phyloP scores from a whole-genome alignment of 2,329 filamentous ascomycete species.

The Gnomoniopsis sp. region DNA sequence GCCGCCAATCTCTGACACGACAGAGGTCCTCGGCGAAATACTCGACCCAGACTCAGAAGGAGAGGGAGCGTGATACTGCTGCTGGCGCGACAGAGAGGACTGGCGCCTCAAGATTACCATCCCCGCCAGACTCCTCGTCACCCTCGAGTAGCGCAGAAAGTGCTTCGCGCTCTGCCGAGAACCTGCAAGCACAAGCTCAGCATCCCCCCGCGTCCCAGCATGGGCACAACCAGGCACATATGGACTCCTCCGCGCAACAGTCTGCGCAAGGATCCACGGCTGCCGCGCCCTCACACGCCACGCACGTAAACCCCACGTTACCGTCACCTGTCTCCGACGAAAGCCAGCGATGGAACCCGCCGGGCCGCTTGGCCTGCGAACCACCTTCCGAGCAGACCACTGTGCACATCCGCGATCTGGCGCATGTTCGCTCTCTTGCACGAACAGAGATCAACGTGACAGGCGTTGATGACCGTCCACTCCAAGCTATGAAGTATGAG shows the following conservation, averaged over 20 bases:
- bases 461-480: slow-evolving; percentile 47
- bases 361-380: slow-evolving; percentile 22
- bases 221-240: slow-evolving; percentile 22
- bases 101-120: slow-evolving; percentile 48
- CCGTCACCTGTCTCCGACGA: slow-evolving; percentile 35
- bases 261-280: slow-evolving; percentile 21
- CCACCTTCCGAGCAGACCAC: slow-evolving; percentile 43
- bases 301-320: slow-evolving; percentile 28
- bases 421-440: slow-evolving; percentile 87
- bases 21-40: slow-evolving; percentile 12
- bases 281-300: slow-evolving; percentile 22
- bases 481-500: slow-evolving; percentile 71
- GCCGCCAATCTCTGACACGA: slow-evolving; percentile 25
- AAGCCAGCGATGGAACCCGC: slow-evolving; percentile 23
- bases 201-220: slow-evolving; percentile 21
- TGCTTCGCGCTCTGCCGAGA: slow-evolving; percentile 8
- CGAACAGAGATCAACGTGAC: slow-evolving; percentile 67
- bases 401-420: slow-evolving; percentile 82
- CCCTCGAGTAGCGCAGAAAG: slow-evolving; percentile 34
- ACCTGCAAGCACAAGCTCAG: slow-evolving; percentile 19
- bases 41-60: not conserved
- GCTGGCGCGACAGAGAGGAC: slow-evolving; percentile 22
- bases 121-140: slow-evolving; percentile 53
- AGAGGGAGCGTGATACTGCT: not conserved
- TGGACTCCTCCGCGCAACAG: slow-evolving; percentile 19